A percentile compares a stretch with the other conserved stretches of the same genome.
These are phyloP conservation scores for Vanrija sp. DNA, from an alignment of 1,284 basidiomycete genomes.

Conservation along the genomic window DNA sequence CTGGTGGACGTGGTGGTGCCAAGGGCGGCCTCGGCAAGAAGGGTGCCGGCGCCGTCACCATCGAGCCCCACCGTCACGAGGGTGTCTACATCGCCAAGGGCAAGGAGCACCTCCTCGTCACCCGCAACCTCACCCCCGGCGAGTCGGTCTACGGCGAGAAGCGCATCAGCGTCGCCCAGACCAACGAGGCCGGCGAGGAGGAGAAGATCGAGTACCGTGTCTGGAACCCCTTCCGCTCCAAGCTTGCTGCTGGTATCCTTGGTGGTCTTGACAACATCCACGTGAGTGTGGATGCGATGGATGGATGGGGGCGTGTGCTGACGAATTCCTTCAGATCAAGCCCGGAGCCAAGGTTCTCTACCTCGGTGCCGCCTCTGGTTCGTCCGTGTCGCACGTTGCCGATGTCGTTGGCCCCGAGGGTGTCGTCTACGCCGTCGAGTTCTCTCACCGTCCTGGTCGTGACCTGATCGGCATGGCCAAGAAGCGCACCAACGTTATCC, in stretches of 20 bases:
- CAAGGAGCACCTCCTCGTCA: constrained; percentile 96
- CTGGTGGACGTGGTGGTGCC: constrained; percentile 52
- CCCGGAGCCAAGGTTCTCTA: constrained; percentile 97
- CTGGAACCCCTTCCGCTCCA: constrained; percentile 98
- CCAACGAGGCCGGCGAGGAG: constrained; percentile 58
- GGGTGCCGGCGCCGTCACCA: constrained; percentile 80
- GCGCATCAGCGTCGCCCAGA: constrained; percentile 76
- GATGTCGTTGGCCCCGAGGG: constrained; percentile 98
- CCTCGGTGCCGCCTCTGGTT: constrained; percentile 89
- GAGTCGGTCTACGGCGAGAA: constrained; percentile 99
- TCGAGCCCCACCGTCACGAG: constrained; percentile 92
- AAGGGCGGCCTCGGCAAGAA: constrained; percentile 56
- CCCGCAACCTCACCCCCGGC: constrained; percentile 94
- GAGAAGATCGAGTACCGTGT: constrained; percentile 96
- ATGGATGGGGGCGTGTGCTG: not conserved
- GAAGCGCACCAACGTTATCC: constrained; percentile 98
- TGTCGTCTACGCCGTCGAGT: constrained; percentile 96
- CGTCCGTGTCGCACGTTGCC: constrained; percentile 96
- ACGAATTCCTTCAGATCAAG: constrained; percentile 55
- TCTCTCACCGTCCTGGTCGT: constrained; percentile 92
- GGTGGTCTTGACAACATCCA: constrained; percentile 93
- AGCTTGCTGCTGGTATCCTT: constrained; percentile 93
- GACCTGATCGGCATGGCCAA: constrained; percentile 99
- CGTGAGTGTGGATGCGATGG: constrained; percentile 32
- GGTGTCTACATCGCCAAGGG: constrained; percentile 88